phyloP scores from a whole-genome alignment of 2,329 filamentous ascomycete species.

The Calonectria multiphialidica region DNA sequence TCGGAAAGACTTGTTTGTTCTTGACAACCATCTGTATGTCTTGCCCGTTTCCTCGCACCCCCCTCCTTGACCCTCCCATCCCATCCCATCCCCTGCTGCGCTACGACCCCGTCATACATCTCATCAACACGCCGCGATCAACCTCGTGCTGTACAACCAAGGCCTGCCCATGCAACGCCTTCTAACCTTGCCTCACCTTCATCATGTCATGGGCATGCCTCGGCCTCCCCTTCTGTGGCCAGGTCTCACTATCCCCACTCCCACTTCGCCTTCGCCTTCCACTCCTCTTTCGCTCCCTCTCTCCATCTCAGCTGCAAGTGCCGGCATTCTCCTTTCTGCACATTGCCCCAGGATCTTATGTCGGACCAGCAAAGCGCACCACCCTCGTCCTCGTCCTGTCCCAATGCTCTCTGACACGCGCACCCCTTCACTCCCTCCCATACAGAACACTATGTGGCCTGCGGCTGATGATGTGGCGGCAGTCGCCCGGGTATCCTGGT shows the following conservation, averaged over 20 bases:
- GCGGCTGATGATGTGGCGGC: constrained; percentile 44
- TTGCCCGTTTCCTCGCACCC: constrained; percentile 13
- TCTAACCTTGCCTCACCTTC: constrained; percentile 4
- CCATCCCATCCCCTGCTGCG: neutral
- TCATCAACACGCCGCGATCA: neutral
- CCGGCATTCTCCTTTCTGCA: constrained; percentile 19
- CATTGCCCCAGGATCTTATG: constrained; percentile 11
- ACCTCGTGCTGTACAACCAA: constrained; percentile 11
- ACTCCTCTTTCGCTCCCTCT: too few relatives aligned
- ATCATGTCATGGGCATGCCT: neutral
- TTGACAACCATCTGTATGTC: constrained; percentile 88
- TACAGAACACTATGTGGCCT: constrained; percentile 20
- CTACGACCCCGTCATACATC: constrained; percentile 9
- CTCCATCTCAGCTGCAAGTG: constrained; percentile 25
- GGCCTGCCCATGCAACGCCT: constrained; percentile 1
- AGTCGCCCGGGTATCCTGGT: constrained; percentile 96
- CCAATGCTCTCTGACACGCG: constrained; percentile 1
- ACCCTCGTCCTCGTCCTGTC: neutral
- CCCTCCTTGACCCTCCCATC: constrained; percentile 2
- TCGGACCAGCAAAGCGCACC: constrained; percentile 1
- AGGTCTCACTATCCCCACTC: constrained; percentile 22
- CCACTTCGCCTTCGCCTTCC: constrained; percentile 30
- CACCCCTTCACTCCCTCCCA: constrained; percentile 14
- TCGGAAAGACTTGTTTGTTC: constrained; percentile 88
- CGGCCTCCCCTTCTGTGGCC: neutral